Percentiles rank a stretch among this genome's conserved stretches.
Evolutionary conservation across 2,329 filamentous ascomycete genomes (phyloP).

Genomic region (Phialemonium atrogriseum): DNA sequence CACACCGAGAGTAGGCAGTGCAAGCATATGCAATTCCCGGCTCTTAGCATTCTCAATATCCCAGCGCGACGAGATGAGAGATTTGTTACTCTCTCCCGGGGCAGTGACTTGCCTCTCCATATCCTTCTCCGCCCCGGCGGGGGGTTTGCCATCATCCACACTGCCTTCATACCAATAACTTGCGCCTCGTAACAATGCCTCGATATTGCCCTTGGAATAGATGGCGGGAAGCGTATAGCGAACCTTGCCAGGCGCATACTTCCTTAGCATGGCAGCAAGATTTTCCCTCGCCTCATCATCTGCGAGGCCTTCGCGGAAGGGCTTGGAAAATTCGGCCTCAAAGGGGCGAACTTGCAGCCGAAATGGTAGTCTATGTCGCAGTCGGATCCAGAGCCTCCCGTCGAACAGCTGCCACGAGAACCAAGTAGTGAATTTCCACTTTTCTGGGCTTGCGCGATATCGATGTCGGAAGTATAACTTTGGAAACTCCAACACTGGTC

Average conservation of each 20-base stretch:
- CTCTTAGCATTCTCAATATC: not conserved
- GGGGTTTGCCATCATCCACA: not conserved
- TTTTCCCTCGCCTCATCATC: constrained; percentile 18
- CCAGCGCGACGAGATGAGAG: not conserved
- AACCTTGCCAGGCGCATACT: constrained; percentile 45
- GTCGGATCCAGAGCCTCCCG: constrained; percentile 52
- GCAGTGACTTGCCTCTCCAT: constrained; percentile 1
- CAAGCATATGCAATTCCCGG: constrained; percentile 35
- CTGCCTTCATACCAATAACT: constrained; percentile 14
- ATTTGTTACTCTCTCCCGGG: not conserved
- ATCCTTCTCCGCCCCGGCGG: not conserved
- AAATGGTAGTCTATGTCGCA: constrained; percentile 33
- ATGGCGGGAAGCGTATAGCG: constrained; percentile 48
- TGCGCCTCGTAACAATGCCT: constrained; percentile 8
- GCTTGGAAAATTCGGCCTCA: constrained; percentile 31
- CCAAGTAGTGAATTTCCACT: constrained; percentile 21
- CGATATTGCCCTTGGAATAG: constrained; percentile 33
- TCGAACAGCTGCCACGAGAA: constrained; percentile 40
- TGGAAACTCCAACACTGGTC: constrained; percentile 17
- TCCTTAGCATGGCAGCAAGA: constrained; percentile 35
- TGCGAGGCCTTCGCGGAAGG: constrained; percentile 36
- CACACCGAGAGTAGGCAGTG: constrained; percentile 44
- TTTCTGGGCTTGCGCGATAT: constrained; percentile 3
- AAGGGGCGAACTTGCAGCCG: constrained; percentile 38
- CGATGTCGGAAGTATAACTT: constrained; percentile 6